Conservation (phyloP, 495 filamentous ascomycete species). For the Tuber microsphaerosporum region DNA sequence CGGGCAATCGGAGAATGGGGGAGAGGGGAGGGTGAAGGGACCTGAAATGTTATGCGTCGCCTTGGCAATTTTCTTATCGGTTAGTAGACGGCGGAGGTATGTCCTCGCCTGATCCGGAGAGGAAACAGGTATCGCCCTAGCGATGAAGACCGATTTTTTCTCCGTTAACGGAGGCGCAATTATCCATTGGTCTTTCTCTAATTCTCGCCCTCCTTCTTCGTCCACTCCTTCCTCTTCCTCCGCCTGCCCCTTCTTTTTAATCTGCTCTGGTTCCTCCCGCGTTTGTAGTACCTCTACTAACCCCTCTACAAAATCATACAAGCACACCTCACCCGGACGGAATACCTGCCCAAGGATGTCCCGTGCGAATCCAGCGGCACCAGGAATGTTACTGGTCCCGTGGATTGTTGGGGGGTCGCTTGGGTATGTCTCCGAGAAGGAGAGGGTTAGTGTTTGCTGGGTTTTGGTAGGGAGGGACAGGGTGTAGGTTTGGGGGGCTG, state of each 20-base stretch:
- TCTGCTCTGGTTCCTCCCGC: conserved; percentile 3
- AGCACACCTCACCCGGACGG: conserved; percentile 67
- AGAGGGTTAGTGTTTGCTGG: conserved; percentile 54
- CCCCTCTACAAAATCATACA: conserved; percentile 79
- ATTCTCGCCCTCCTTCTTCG: conserved; percentile 12
- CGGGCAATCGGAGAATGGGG: neutral
- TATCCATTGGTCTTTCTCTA: conserved; percentile 51
- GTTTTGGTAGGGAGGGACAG: conserved; percentile 49
- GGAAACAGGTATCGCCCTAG: conserved; percentile 60
- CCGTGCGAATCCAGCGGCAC: conserved; percentile 50
- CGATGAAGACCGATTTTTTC: conserved; percentile 83
- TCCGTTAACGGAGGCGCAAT: conserved; percentile 65
- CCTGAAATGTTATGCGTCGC: conserved; percentile 89
- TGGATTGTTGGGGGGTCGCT: conserved; percentile 56
- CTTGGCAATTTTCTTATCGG: conserved; percentile 70
- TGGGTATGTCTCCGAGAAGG: conserved; percentile 68
- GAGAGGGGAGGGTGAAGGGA: neutral
- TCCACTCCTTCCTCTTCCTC: conserved; percentile 24
- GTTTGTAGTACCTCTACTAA: conserved; percentile 39
- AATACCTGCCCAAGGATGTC: conserved; percentile 60
- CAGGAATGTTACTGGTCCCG: conserved; percentile 53
- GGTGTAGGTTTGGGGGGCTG: conserved; percentile 40
- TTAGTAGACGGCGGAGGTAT: conserved; percentile 65
- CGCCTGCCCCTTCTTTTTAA: conserved; percentile 20
- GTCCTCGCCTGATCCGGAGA: conserved; percentile 60